Evolutionary conservation across 306 rosid species (phyloP).

Genomic region (Vigna mungo): DNA sequence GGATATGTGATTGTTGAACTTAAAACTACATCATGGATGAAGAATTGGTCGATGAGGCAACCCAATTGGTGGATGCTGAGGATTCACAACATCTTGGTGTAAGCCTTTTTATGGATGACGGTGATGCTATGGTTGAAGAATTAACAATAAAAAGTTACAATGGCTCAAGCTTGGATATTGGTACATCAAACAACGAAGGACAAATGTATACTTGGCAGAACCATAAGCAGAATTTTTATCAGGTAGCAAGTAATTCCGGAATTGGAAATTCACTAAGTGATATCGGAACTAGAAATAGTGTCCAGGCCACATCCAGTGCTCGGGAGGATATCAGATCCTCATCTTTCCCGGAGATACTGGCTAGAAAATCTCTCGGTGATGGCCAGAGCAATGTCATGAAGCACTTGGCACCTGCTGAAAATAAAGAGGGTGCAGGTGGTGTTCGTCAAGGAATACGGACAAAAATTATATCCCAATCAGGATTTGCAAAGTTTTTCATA

Average conservation of each 20-base stretch:
- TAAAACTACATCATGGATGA: conserved; percentile 64
- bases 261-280: conserved; percentile 58
- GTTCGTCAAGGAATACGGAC: conserved; percentile 69
- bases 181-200: conserved; percentile 64
- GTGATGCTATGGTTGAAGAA: conserved; percentile 67
- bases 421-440: conserved; percentile 54
- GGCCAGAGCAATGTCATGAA: conserved; percentile 59
- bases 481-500: conserved; percentile 83
- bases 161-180: conserved; percentile 67
- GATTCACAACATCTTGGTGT: conserved; percentile 53
- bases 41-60: conserved; percentile 62
- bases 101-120: conserved; percentile 52
- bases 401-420: conserved; percentile 56
- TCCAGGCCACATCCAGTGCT: conserved; percentile 55
- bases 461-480: conserved; percentile 81
- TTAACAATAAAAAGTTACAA: conserved; percentile 61
- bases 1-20: conserved; percentile 52
- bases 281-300: conserved; percentile 52
- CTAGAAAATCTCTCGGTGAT: conserved; percentile 57
- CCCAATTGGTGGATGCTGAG: conserved; percentile 52
- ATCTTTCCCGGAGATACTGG: conserved; percentile 56
- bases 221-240: conserved; percentile 75
- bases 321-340: conserved; percentile 60
- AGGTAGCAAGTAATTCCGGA: conserved; percentile 68
- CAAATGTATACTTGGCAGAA: conserved; percentile 56